phyloP scores from a whole-genome alignment of 805 yeast genomes.

The Candida michaelii region DNA sequence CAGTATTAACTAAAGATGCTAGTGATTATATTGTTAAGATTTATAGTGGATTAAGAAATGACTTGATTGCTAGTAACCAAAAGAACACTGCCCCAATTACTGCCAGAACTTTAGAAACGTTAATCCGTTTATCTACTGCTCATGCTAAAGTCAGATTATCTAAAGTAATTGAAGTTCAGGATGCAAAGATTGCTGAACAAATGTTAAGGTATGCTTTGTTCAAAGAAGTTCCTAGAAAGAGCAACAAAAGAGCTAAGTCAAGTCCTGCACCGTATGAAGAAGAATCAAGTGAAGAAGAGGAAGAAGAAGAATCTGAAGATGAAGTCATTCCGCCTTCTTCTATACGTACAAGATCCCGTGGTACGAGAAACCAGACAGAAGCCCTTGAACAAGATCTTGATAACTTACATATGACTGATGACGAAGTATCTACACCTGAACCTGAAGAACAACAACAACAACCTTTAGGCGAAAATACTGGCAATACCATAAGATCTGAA shows the following conservation, averaged over 20 bases:
- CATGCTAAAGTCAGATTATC: slow-evolving; percentile 95
- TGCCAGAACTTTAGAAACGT: slow-evolving; percentile 95
- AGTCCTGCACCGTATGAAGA: slow-evolving; percentile 28
- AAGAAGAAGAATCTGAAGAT: slow-evolving; percentile 21
- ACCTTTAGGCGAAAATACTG: slow-evolving; percentile 26
- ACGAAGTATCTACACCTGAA: slow-evolving; percentile 17
- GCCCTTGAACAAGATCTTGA: slow-evolving; percentile 28
- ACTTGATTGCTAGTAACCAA: slow-evolving; percentile 58
- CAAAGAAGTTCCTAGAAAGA: slow-evolving; percentile 60
- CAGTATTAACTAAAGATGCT: slow-evolving; percentile 75
- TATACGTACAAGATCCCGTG: slow-evolving; percentile 13
- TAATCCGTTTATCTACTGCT: slow-evolving; percentile 92
- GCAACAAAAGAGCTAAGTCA: slow-evolving; percentile 29
- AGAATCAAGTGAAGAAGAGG: slow-evolving; percentile 34
- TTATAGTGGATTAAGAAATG: slow-evolving; percentile 81
- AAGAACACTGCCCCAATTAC: slow-evolving; percentile 90
- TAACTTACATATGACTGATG: slow-evolving; percentile 27
- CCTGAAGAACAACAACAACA: slow-evolving; percentile 12
- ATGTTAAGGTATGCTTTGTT: slow-evolving; percentile 82
- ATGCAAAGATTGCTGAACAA: slow-evolving; percentile 84
- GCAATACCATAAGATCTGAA: slow-evolving; percentile 17
- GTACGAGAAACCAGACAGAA: slow-evolving; percentile 8
- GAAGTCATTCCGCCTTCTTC: slow-evolving; percentile 9
- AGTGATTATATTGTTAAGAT: slow-evolving; percentile 76
- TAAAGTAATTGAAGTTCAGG: slow-evolving; percentile 66